Conservation (phyloP, 1,284 basidiomycete species). For the Cutaneotrichosporon sp. region DNA sequence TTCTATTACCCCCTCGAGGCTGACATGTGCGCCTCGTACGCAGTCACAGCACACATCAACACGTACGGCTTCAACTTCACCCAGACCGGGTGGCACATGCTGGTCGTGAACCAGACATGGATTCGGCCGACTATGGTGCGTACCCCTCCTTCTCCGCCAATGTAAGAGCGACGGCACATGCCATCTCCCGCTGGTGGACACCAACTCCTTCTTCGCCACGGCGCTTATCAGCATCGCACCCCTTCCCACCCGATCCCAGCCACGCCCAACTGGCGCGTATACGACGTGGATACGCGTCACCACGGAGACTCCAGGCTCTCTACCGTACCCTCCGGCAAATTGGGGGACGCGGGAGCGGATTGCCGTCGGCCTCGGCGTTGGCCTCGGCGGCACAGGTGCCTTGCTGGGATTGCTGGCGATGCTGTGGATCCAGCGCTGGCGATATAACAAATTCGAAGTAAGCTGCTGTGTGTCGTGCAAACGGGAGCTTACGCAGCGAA, state of each 20-base stretch:
- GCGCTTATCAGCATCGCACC: slow-evolving; percentile 40
- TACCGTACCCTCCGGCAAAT: slow-evolving; percentile 33
- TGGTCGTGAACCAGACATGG: slow-evolving; percentile 51
- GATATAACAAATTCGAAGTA: neutral
- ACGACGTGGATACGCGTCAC: slow-evolving; percentile 39
- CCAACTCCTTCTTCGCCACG: slow-evolving; percentile 47
- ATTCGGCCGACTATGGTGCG: slow-evolving; percentile 34
- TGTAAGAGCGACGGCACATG: neutral
- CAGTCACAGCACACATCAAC: slow-evolving; percentile 14
- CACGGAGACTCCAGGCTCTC: slow-evolving; percentile 30
- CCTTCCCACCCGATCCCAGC: slow-evolving; percentile 25
- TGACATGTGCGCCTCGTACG: slow-evolving; percentile 33
- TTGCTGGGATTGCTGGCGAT: slow-evolving; percentile 1
- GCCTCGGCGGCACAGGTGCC: slow-evolving; percentile 30
- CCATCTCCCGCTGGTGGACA: slow-evolving; percentile 28
- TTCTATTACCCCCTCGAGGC: slow-evolving; percentile 29
- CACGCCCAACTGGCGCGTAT: slow-evolving; percentile 7
- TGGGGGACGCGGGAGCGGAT: slow-evolving; percentile 26
- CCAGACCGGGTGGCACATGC: slow-evolving; percentile 49
- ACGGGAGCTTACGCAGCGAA: neutral
- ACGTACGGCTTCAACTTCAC: slow-evolving; percentile 41
- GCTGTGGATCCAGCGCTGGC: neutral
- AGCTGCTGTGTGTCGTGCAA: neutral
- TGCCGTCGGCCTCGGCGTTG: slow-evolving; percentile 39
- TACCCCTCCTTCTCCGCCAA: neutral